These are phyloP conservation scores for Penicillium hordei DNA, from an alignment of 2,329 filamentous ascomycete genomes.

Conservation along the genomic window DNA sequence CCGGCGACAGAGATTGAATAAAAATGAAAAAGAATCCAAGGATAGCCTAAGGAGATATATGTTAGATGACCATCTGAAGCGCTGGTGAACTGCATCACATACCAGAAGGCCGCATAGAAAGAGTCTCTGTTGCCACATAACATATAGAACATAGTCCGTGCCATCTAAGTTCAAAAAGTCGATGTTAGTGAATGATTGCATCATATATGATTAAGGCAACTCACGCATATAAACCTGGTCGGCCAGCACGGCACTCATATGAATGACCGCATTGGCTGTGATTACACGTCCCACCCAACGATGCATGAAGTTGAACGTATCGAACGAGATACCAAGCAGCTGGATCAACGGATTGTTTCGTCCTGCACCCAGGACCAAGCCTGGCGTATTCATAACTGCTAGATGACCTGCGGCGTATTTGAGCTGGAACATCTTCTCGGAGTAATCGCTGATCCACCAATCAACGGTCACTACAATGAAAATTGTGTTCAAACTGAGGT, in stretches of 20 bases:
- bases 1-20: slow-evolving; percentile 42
- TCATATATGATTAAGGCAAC: slow-evolving; percentile 2
- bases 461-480: slow-evolving; percentile 58
- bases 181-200: background rate
- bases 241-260: slow-evolving; percentile 51
- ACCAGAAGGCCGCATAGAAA: slow-evolving; percentile 35
- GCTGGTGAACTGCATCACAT: slow-evolving; percentile 34
- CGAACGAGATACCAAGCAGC: slow-evolving; percentile 80
- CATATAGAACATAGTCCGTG: slow-evolving; percentile 51
- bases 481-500: slow-evolving; percentile 67
- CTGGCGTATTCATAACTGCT: slow-evolving; percentile 82
- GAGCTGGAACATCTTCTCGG: slow-evolving; percentile 47
- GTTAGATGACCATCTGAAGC: background rate
- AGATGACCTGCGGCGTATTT: slow-evolving; percentile 81
- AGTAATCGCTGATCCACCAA: slow-evolving; percentile 31
- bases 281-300: slow-evolving; percentile 76
- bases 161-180: slow-evolving; percentile 39
- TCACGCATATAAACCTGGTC: slow-evolving; percentile 23
- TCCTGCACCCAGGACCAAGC: slow-evolving; percentile 78
- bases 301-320: slow-evolving; percentile 88
- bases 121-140: slow-evolving; percentile 31
- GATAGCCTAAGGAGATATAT: slow-evolving; percentile 34
- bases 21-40: slow-evolving; percentile 41
- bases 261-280: slow-evolving; percentile 65
- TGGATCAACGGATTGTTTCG: slow-evolving; percentile 88